These are phyloP conservation scores for Pseudogymnoascus sp. DNA, from an alignment of 2,329 filamentous ascomycete species.

Conservation along the genomic window DNA sequence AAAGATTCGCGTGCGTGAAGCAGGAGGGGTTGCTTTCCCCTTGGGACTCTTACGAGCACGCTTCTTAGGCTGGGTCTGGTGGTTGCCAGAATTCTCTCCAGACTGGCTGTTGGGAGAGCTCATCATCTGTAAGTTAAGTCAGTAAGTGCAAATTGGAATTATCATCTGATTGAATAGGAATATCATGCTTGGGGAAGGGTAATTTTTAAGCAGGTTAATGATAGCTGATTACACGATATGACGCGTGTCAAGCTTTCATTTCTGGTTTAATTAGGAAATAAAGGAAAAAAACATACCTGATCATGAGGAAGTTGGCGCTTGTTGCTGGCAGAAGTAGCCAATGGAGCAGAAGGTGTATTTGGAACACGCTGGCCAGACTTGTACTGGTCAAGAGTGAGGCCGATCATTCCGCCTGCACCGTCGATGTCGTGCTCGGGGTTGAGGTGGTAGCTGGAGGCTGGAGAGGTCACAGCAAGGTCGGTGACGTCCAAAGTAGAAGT, in stretches of 20 bases:
- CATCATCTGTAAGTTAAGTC: neutral
- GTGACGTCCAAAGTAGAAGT: neutral
- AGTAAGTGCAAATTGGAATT: neutral
- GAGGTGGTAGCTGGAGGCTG: neutral
- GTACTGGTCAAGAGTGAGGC: slow-evolving; percentile 2
- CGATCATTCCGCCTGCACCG: neutral
- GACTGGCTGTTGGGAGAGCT: neutral
- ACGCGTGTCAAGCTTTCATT: neutral
- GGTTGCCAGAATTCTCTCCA: neutral
- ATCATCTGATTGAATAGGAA: neutral
- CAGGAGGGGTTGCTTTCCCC: neutral
- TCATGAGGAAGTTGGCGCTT: neutral
- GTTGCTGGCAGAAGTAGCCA: neutral
- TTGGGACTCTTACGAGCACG: neutral
- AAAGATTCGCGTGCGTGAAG: neutral
- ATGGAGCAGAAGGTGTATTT: neutral
- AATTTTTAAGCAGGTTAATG: neutral
- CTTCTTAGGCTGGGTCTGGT: neutral
- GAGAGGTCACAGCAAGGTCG: neutral
- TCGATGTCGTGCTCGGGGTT: neutral
- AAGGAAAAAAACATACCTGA: neutral
- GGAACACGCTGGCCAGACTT: neutral
- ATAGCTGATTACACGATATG: neutral
- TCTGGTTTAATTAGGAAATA: neutral
- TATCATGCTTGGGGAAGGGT: neutral